A percentile compares a stretch with the other conserved stretches of the same genome.
Conservation (phyloP, 1,284 basidiomycete species). For the Pulchroboletus neoregius region DNA sequence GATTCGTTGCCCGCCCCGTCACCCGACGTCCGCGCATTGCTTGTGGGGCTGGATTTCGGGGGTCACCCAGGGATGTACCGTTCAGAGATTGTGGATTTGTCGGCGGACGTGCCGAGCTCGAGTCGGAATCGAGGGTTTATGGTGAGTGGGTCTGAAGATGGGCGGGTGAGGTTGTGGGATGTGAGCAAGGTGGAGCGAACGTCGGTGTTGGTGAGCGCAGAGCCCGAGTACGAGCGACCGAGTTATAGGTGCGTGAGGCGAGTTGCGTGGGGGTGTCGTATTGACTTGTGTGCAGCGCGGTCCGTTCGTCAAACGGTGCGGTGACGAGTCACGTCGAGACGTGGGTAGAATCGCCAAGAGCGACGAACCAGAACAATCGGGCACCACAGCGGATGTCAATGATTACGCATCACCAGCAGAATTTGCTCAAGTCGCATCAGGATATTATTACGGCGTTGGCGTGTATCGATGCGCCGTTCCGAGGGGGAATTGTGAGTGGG, state of each 20-base stretch:
- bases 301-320: constrained; percentile 36
- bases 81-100: constrained; percentile 51
- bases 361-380: constrained; percentile 53
- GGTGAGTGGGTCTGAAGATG: constrained; percentile 80
- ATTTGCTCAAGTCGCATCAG: constrained; percentile 72
- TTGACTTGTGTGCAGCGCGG: constrained; percentile 23
- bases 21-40: constrained; percentile 59
- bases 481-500: constrained; percentile 81
- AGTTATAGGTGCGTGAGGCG: constrained; percentile 54
- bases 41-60: constrained; percentile 70
- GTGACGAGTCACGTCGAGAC: constrained; percentile 59
- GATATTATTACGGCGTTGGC: constrained; percentile 80
- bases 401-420: constrained; percentile 77
- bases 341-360: constrained; percentile 47
- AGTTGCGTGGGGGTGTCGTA: not conserved
- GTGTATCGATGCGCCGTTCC: constrained; percentile 83
- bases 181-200: constrained; percentile 67
- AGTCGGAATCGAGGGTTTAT: constrained; percentile 61
- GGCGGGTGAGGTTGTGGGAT: constrained; percentile 81
- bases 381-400: constrained; percentile 71
- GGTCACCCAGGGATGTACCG: constrained; percentile 55
- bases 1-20: constrained; percentile 43
- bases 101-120: constrained; percentile 38
- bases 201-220: constrained; percentile 67
- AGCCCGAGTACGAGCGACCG: constrained; percentile 64